Conservation (phyloP, 805 yeast species). For the Suhomyces xylopsoci region DNA sequence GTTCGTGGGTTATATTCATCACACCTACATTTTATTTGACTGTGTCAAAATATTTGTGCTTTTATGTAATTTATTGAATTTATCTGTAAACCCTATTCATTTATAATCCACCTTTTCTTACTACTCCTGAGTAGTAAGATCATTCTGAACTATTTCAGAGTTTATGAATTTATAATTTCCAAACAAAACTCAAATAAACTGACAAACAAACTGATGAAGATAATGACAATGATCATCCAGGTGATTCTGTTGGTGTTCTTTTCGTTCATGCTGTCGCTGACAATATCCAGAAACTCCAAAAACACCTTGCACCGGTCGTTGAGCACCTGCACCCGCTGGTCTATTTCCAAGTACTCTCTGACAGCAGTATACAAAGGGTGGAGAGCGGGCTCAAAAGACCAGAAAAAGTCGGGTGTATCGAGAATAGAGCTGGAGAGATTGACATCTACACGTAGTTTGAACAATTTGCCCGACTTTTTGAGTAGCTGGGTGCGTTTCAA, state of each 20-base stretch:
- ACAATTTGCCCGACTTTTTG: conserved; percentile 85
- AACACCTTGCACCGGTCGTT: conserved; percentile 94
- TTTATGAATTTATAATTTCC: too few species aligned
- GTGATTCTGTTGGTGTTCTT: conserved; percentile 88
- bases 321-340: conserved; percentile 88
- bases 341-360: conserved; percentile 90
- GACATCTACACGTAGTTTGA: conserved; percentile 89
- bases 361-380: conserved; percentile 90
- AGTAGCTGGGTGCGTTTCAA: conserved; percentile 78
- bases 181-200: conserved; percentile 65
- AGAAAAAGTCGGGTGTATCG: conserved; percentile 94
- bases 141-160: too few species aligned
- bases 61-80: too few species aligned
- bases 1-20: too few species aligned
- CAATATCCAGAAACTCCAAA: conserved; percentile 86
- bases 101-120: too few species aligned
- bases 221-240: conserved; percentile 80
- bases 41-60: too few species aligned
- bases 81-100: too few species aligned
- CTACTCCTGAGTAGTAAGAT: too few species aligned
- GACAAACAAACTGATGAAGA: conserved; percentile 73
- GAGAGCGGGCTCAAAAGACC: conserved; percentile 92
- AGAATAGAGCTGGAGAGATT: conserved; percentile 85
- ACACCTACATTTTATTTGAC: too few species aligned
- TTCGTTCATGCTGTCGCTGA: conserved; percentile 93